phyloP scores from a whole-genome alignment of 1,284 basidiomycete genomes.

The Coniferiporia weirii region DNA sequence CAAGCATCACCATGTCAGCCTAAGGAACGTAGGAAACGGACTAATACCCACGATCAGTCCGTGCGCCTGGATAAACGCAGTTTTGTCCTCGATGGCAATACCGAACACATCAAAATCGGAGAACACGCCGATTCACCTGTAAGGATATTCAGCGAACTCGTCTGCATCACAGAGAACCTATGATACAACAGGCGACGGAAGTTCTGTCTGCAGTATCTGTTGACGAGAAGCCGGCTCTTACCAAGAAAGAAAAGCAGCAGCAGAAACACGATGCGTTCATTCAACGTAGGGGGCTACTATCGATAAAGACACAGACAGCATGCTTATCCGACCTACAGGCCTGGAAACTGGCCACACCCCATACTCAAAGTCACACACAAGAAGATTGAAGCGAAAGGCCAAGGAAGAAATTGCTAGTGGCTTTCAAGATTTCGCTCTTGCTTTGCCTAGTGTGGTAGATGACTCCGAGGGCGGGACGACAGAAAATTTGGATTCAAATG shows the following conservation, averaged over 20 bases:
- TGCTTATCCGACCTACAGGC: slow-evolving; percentile 35
- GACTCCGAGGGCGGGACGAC: slow-evolving; percentile 19
- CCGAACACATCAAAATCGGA: slow-evolving; percentile 45
- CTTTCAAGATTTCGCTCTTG: slow-evolving; percentile 53
- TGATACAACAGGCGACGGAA: slow-evolving; percentile 37
- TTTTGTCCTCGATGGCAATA: slow-evolving; percentile 43
- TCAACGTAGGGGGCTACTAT: slow-evolving; percentile 41
- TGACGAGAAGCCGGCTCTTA: slow-evolving; percentile 24
- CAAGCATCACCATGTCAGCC: slow-evolving; percentile 50
- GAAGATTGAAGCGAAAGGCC: slow-evolving; percentile 66
- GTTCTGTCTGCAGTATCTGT: slow-evolving; percentile 34
- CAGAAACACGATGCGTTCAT: slow-evolving; percentile 65
- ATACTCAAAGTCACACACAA: slow-evolving; percentile 71
- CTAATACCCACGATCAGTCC: slow-evolving; percentile 45
- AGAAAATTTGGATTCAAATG: slow-evolving; percentile 16
- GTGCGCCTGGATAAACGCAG: slow-evolving; percentile 43
- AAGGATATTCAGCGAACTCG: slow-evolving; percentile 21
- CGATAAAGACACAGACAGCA: background rate
- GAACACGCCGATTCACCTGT: slow-evolving; percentile 35
- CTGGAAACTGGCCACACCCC: slow-evolving; percentile 48
- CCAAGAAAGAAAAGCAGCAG: slow-evolving; percentile 63
- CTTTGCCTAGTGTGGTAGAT: slow-evolving; percentile 47
- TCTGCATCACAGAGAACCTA: background rate
- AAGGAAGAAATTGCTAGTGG: slow-evolving; percentile 64
- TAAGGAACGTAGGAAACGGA: slow-evolving; percentile 47